Percentiles rank a stretch among this genome's conserved stretches.
These are phyloP conservation scores for Ogataea dorogensis DNA, from an alignment of 805 yeast genomes.

Conservation along the genomic window DNA sequence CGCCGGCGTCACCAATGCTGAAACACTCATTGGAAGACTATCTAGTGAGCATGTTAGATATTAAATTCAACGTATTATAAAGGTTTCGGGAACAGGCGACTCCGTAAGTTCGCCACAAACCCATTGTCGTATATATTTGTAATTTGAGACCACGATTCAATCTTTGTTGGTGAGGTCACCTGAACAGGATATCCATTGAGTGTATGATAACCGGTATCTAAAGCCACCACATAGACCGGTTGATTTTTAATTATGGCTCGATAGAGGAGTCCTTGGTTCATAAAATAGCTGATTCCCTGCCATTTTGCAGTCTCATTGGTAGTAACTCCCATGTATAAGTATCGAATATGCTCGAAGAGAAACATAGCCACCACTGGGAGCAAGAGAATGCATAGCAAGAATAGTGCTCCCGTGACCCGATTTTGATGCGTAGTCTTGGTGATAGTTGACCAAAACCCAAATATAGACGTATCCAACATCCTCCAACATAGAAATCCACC, in stretches of 20 bases:
- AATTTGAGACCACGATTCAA: conserved; percentile 33
- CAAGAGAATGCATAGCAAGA: conserved; percentile 40
- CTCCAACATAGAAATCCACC: conserved; percentile 40
- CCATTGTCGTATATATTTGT: conserved; percentile 51
- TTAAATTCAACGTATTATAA: conserved; percentile 6
- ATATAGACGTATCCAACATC: conserved; percentile 21
- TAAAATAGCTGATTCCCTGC: conserved; percentile 46
- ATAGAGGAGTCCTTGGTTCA: conserved; percentile 32
- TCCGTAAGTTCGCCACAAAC: conserved; percentile 40
- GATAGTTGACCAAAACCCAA: conserved; percentile 14
- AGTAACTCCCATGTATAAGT: conserved; percentile 53
- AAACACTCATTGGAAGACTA: conserved; percentile 32
- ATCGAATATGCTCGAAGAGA: conserved; percentile 41
- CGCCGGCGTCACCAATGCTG: conserved; percentile 37
- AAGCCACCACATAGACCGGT: conserved; percentile 1
- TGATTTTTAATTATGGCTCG: conserved; percentile 7
- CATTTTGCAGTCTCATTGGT: conserved; percentile 57
- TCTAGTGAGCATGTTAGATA: conserved; percentile 16
- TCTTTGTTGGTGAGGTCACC: conserved; percentile 7
- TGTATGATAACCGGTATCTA: neutral
- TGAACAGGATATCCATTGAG: conserved; percentile 8
- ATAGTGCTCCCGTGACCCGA: conserved; percentile 41
- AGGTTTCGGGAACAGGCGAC: conserved; percentile 32
- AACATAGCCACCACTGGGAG: conserved; percentile 39
- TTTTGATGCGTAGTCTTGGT: conserved; percentile 33